Evolutionary conservation across 2,329 filamentous ascomycete genomes (phyloP).

Genomic region (Exutisphaerella laricina): DNA sequence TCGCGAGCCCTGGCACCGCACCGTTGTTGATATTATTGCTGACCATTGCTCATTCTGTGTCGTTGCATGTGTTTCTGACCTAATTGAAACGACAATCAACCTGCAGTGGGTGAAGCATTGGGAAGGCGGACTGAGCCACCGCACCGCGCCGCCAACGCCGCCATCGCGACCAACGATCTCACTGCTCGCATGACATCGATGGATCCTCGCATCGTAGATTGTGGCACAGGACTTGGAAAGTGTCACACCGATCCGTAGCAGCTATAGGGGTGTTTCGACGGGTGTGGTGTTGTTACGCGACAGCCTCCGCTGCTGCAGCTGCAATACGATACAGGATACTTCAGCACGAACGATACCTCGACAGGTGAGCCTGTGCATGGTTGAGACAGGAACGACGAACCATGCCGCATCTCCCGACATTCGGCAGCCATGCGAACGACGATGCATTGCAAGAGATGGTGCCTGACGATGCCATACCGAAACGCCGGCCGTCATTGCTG

Average conservation of each 20-base stretch:
- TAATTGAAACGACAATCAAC: no score
- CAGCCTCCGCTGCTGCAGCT: conserved; percentile 1
- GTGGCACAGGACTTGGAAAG: conserved; percentile 4
- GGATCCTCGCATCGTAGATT: conserved; percentile 1
- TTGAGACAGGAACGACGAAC: no score
- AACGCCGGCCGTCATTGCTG: conserved; percentile 19
- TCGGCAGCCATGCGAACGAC: conserved; percentile 22
- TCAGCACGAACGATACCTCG: neutral
- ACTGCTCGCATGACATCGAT: conserved; percentile 9
- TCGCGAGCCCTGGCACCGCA: no score
- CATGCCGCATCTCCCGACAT: conserved; percentile 32
- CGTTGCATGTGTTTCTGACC: no score
- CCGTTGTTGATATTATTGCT: no score
- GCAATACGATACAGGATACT: conserved; percentile 13
- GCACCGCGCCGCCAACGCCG: no score
- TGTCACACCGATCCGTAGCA: conserved; percentile 2
- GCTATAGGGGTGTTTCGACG: neutral
- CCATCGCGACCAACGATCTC: no score
- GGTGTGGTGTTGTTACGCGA: no score
- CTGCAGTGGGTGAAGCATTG: conserved; percentile 3
- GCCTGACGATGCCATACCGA: conserved; percentile 18
- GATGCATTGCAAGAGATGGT: conserved; percentile 22
- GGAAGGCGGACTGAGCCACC: neutral
- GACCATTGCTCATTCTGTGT: no score
- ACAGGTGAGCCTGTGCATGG: no score